Conservation (phyloP, 2,329 filamentous ascomycete genomes). For the Talaromyces atroroseus region DNA sequence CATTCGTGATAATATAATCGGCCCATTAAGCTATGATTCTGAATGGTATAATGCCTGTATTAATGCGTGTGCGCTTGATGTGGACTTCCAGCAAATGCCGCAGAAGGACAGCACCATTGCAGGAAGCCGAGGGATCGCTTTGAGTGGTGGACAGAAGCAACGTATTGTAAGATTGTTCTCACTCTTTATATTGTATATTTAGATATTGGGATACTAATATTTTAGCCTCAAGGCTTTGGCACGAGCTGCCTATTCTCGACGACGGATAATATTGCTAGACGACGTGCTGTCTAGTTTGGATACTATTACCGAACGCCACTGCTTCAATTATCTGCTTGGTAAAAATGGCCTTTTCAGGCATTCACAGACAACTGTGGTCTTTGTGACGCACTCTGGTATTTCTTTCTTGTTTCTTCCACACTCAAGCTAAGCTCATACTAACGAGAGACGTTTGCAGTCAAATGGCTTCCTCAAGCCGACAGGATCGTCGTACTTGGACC, state of each 20-base stretch:
- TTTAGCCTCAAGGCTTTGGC: slow-evolving; percentile 23
- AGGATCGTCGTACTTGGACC: slow-evolving; percentile 36
- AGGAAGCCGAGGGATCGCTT: slow-evolving; percentile 46
- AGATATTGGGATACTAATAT: not conserved
- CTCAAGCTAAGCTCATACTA: not conserved
- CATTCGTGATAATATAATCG: slow-evolving; percentile 26
- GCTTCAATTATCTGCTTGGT: slow-evolving; percentile 10
- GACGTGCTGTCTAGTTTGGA: slow-evolving; percentile 11
- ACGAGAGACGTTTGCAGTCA: slow-evolving; percentile 19
- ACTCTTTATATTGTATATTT: not conserved
- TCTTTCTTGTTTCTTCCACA: not conserved
- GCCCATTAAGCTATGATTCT: slow-evolving; percentile 21
- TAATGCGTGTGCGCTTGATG: slow-evolving; percentile 25
- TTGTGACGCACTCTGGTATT: slow-evolving; percentile 8
- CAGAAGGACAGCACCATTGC: slow-evolving; percentile 41
- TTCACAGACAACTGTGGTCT: slow-evolving; percentile 1
- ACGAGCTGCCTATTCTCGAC: slow-evolving; percentile 44
- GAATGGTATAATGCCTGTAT: slow-evolving; percentile 25
- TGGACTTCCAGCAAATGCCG: slow-evolving; percentile 37
- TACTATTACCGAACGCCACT: slow-evolving; percentile 10
- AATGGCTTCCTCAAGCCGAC: slow-evolving; percentile 38
- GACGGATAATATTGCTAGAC: slow-evolving; percentile 11
- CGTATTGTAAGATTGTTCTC: slow-evolving; percentile 34
- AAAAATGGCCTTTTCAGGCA: slow-evolving; percentile 3
- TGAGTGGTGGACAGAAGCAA: slow-evolving; percentile 51